These are phyloP conservation scores for Coelastrella sp. DNA, from an alignment of 139 green algal genomes.

Conservation along the genomic window DNA sequence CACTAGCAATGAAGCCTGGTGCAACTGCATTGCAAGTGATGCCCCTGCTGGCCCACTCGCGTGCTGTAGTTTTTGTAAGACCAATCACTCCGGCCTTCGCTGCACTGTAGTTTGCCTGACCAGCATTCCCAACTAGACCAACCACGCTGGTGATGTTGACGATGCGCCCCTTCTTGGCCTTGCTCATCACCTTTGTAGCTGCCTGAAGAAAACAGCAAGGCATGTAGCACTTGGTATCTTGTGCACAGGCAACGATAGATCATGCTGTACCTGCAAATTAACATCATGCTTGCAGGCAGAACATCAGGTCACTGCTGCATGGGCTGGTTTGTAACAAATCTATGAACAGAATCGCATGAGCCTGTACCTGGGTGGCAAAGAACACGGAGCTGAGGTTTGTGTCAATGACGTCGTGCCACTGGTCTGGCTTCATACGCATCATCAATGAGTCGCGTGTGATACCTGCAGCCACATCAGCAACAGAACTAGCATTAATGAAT, in stretches of 20 bases:
- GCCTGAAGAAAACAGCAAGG: slow-evolving; percentile 59
- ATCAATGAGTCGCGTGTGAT: slow-evolving; percentile 97
- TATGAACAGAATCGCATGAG: background rate
- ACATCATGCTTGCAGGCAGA: no score
- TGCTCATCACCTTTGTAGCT: slow-evolving; percentile 94
- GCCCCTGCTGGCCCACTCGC: slow-evolving; percentile 80
- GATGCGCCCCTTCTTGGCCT: slow-evolving; percentile 91
- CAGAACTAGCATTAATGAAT: no score
- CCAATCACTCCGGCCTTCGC: slow-evolving; percentile 91
- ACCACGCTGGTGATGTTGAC: slow-evolving; percentile 99
- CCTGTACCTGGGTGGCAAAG: slow-evolving; percentile 82
- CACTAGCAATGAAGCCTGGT: slow-evolving; percentile 92
- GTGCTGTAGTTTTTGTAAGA: slow-evolving; percentile 88
- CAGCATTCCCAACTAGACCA: slow-evolving; percentile 93
- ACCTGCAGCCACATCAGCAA: no score
- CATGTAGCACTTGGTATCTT: no score
- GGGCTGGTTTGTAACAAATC: background rate
- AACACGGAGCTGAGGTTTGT: slow-evolving; percentile 98
- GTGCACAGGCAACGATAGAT: no score
- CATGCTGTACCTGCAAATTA: no score
- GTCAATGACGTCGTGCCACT: slow-evolving; percentile 98
- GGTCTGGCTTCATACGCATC: slow-evolving; percentile 98
- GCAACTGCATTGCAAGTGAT: slow-evolving; percentile 91
- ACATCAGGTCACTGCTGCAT: no score
- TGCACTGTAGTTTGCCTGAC: slow-evolving; percentile 90